Evolutionary conservation across 108 stramenopile species (phyloP).

Genomic region (Cyclotella choctawhatcheeana): DNA sequence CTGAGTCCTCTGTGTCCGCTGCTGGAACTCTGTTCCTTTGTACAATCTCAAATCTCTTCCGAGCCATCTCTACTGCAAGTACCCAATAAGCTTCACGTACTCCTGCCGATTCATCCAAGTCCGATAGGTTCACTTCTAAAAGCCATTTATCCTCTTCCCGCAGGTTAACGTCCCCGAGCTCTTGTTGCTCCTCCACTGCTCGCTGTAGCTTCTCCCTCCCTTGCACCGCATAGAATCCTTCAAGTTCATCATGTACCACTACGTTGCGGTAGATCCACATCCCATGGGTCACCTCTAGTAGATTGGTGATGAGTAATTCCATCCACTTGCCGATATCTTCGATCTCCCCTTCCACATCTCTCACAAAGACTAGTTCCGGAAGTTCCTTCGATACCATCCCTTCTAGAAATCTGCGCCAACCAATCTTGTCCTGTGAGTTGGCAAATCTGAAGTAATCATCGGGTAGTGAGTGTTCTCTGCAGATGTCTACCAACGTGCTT

Average conservation of each 20-base stretch:
- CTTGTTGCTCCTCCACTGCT: background rate
- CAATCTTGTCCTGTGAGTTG: background rate
- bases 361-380: background rate
- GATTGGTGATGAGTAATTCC: background rate
- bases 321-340: background rate
- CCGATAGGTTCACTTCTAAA: background rate
- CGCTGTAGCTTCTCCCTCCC: background rate
- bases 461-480: background rate
- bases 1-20: too few species aligned
- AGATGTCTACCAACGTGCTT: background rate
- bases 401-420: background rate
- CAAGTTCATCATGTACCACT: background rate
- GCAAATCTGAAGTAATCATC: background rate
- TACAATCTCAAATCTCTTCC: too few species aligned
- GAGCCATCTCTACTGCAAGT: background rate
- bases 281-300: background rate
- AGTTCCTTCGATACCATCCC: too few species aligned
- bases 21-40: too few species aligned
- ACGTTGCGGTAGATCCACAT: background rate
- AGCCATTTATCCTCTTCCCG: constrained; percentile 11
- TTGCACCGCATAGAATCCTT: background rate
- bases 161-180: background rate
- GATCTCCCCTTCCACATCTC: background rate
- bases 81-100: background rate
- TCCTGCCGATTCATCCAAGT: background rate